Conservation (phyloP, 306 rosid genomes). For the Begonia loranthoides region DNA sequence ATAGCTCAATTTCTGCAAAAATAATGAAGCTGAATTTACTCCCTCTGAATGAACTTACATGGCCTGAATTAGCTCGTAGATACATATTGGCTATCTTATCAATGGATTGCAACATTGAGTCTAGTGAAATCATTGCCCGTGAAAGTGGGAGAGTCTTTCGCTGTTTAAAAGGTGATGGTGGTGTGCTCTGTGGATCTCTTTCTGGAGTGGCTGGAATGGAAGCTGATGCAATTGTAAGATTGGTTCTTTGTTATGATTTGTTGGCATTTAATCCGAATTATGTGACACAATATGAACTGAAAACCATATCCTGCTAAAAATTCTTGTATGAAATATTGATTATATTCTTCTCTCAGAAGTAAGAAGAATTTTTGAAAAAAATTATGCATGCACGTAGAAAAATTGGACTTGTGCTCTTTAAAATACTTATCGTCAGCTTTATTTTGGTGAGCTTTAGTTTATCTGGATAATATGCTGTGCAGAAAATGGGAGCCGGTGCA, state of each 20-base stretch:
- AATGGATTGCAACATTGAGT: conserved; percentile 92
- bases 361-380: too few species aligned
- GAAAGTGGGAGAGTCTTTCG: conserved; percentile 94
- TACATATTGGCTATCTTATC: conserved; percentile 72
- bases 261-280: not conserved
- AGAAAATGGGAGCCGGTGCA: too few species aligned
- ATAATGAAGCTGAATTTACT: conserved; percentile 65
- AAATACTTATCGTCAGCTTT: too few species aligned
- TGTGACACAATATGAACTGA: too few species aligned
- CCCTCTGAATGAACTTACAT: conserved; percentile 87
- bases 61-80: conserved; percentile 95
- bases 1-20: conserved; percentile 43
- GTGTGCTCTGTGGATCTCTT: conserved; percentile 96
- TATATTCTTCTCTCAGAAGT: too few species aligned
- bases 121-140: conserved; percentile 69
- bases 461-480: too few species aligned
- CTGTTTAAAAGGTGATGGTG: conserved; percentile 96
- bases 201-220: conserved; percentile 98
- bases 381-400: too few species aligned
- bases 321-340: too few species aligned
- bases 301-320: too few species aligned
- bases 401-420: too few species aligned
- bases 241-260: conserved; percentile 1
- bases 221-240: conserved; percentile 93
- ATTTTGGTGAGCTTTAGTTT: too few species aligned